Evolutionary conservation across 768 basidiomycete genomes (phyloP), one percentile per base, ranked within the genome.

Genomic region (Phylloporus scabripes): DNA sequence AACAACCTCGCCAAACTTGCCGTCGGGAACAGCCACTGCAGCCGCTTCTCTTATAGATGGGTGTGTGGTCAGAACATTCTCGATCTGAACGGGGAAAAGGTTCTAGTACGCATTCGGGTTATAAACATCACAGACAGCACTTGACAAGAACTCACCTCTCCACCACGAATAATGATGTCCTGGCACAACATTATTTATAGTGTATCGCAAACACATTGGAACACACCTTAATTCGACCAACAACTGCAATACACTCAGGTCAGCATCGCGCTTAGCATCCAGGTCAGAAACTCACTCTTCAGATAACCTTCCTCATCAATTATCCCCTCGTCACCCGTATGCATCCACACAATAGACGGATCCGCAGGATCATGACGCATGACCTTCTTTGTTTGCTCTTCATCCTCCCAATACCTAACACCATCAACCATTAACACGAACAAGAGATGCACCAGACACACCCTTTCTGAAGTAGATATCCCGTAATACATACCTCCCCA

Each of bases 131-230:
- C 7, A 21, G 33, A n/a, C 2, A n/a, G 31, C 32, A 37, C 24
- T 7, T 4, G 23, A 32, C 10, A 17, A 50, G 7, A 15, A 40
- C 68, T 10, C 52, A 84, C 85, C 75, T 92, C 89, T 53, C 89
- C 89, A 15, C 87, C 89, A 17, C 89, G 83, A 54, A 92, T 91
- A 56, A 92, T 89, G 45, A 91, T 79, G 62, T 92, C 89, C 80
- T 85, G 47, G 15, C 3, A 7, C 28, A 28, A 39, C 3, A 45
- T 59, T 39, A 50, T 36, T 52, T 1, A 48, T 45, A 17, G 21
- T 6, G 33, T 7, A 49, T 18, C 20, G 4, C 41, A 12, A 39
- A 32, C 15, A 46, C 7, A 15, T 14, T 6, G 32, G 44, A 17
- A 53, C 64, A n/a, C 55, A 82, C 83, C 77, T 91, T 91, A 47